Evolutionary conservation across 129 eudicot genomes (phyloP), one percentile per base, ranked within the genome.

Genomic region (Flaveria trinervia): DNA sequence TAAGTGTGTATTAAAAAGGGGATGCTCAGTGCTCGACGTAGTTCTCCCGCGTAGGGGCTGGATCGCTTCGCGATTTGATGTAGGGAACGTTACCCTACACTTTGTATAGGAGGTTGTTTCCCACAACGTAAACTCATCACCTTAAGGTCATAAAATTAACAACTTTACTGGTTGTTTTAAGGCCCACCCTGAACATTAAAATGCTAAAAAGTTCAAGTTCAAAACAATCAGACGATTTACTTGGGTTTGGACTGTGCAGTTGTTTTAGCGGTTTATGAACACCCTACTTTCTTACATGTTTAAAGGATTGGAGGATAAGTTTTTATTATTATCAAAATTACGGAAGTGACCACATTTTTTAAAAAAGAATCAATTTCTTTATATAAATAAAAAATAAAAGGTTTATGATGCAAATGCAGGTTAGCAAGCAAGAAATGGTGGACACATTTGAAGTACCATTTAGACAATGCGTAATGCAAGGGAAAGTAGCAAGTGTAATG

Each of bases 401-500:
- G 22, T 49, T 5, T 64, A 23, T 15, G 12, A 55, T 67, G 65
- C 3, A 44, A 65, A 65, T 73, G 65, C 84, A 92, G 97, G 96
- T 92, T n/a, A 92, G 87, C 88, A 88, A 85, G 72, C 97, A 92
- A 70, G 98, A 92, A 65, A 89, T 90, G 80, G 89, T 14, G 43
- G 98, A 92, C 48, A 92, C 98, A 62, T 92, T 88, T 82, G 93
- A 80, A 36, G 89, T 88, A 67, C 98, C 98, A 48, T 92, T 92
- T 59, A 83, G 89, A 76, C 77, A 83, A 59, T 92, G 98, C 46
- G 98, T 92, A 18, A 74, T 68, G 72, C 90, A 92, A 79, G 98
- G 98, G 20, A 86, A 92, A 16, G 98, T 89, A 7, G 96, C 96
- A 0, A 92, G 98, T 78, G 93, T 92, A 0, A 92, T 92, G 98